Evolutionary conservation across 148 eudicot species (phyloP).

Genomic region (Persicaria tinctoria): DNA sequence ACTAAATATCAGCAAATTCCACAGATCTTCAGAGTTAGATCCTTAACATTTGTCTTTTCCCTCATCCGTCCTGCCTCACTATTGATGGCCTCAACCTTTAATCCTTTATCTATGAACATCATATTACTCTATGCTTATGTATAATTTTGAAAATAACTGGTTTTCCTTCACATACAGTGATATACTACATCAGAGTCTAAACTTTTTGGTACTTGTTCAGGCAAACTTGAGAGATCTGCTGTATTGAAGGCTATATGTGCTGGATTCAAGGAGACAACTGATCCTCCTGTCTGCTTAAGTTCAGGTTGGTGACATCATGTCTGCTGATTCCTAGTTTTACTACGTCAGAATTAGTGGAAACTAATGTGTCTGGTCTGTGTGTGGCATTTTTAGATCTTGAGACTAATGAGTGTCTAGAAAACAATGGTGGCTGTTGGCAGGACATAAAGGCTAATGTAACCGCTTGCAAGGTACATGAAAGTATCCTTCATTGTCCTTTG

Average conservation of each 20-base stretch:
- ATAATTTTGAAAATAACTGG: neutral
- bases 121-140: neutral
- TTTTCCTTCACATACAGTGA: neutral
- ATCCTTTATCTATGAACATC: neutral
- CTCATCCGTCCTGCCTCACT: neutral
- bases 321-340: neutral
- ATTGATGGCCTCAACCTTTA: neutral
- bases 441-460: conserved; percentile 44
- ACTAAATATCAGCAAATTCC: neutral
- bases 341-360: neutral
- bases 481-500: neutral
- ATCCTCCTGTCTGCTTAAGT: conserved; percentile 69
- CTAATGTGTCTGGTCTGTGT: neutral
- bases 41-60: neutral
- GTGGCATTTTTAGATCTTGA: conserved; percentile 47
- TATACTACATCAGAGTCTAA: neutral
- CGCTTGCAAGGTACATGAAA: conserved; percentile 63
- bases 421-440: conserved; percentile 88
- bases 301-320: conserved; percentile 34
- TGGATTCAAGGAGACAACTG: conserved; percentile 79
- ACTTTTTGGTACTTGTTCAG: conserved; percentile 20
- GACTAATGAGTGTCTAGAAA: conserved; percentile 74
- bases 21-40: neutral
- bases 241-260: conserved; percentile 81
- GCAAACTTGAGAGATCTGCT: conserved; percentile 79